These are phyloP conservation scores for Phialocephala subalpina DNA, from an alignment of 2,329 filamentous ascomycete genomes.

Conservation along the genomic window DNA sequence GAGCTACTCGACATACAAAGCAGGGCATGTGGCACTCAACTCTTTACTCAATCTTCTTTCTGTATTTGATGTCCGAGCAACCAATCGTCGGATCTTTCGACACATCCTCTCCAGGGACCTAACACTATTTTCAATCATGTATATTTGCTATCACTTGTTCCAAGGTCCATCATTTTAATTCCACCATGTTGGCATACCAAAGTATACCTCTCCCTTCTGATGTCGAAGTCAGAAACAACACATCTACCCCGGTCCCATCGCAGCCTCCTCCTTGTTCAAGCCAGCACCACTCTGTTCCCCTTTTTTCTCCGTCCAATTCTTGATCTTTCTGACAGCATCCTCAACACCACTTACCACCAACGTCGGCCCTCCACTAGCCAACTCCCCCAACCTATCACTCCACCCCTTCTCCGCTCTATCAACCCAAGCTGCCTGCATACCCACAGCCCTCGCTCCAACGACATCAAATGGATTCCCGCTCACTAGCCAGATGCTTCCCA, in stretches of 20 bases:
- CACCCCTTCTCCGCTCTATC: slow-evolving; percentile 69
- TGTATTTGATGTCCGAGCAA: too few relatives aligned
- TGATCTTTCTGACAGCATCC: slow-evolving; percentile 57
- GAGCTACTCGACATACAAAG: too few relatives aligned
- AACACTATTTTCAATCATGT: too few relatives aligned
- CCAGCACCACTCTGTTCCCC: not conserved
- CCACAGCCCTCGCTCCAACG: slow-evolving; percentile 67
- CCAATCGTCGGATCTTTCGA: too few relatives aligned
- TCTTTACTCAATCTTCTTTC: too few relatives aligned
- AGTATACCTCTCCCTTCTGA: too few relatives aligned
- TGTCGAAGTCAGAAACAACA: too few relatives aligned
- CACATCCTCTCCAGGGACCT: too few relatives aligned
- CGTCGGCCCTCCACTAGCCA: slow-evolving; percentile 56
- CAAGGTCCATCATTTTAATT: too few relatives aligned
- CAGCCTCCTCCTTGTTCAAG: not conserved
- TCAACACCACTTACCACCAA: slow-evolving; percentile 63
- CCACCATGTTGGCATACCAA: too few relatives aligned
- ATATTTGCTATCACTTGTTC: too few relatives aligned
- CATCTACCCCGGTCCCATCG: not conserved
- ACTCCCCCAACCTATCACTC: slow-evolving; percentile 67
- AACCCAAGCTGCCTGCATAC: slow-evolving; percentile 72
- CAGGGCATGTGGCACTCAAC: too few relatives aligned
- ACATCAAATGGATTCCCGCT: slow-evolving; percentile 79
- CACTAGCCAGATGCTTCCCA: slow-evolving; percentile 70
- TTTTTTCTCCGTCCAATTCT: slow-evolving; percentile 41